Conservation (phyloP, 768 basidiomycete species). For the Coprinellus micaceus region DNA sequence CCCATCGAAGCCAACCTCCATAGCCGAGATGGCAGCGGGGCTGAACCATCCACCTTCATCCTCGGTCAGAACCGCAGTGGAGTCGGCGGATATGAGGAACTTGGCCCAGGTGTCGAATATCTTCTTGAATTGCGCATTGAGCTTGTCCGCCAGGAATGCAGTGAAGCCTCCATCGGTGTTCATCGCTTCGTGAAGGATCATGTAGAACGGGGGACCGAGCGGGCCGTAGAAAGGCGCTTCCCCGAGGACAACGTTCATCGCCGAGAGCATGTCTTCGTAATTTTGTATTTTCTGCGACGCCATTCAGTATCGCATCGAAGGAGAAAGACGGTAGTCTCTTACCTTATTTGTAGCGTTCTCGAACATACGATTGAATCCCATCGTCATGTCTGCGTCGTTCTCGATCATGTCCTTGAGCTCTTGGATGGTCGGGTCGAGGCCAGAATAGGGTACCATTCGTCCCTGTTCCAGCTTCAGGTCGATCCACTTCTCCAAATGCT, state of each 20-base stretch:
- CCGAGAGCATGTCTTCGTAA: slow-evolving; percentile 3
- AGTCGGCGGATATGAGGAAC: slow-evolving; percentile 41
- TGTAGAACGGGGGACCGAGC: slow-evolving; percentile 7
- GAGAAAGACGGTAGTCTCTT: neutral
- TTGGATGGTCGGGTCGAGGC: slow-evolving; percentile 16
- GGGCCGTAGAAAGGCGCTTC: slow-evolving; percentile 4
- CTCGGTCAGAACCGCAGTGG: slow-evolving; percentile 34
- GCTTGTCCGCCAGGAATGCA: slow-evolving; percentile 17
- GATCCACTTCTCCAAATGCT: neutral
- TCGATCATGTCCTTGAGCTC: slow-evolving; percentile 30
- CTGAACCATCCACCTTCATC: slow-evolving; percentile 43
- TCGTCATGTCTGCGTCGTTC: slow-evolving; percentile 21
- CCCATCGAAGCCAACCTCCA: slow-evolving; percentile 4
- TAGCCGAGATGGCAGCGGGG: slow-evolving; percentile 22
- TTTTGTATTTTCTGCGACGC: slow-evolving; percentile 2
- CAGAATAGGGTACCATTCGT: neutral
- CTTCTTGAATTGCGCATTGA: slow-evolving; percentile 15
- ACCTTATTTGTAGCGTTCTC: slow-evolving; percentile 4
- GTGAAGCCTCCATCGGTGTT: slow-evolving; percentile 15
- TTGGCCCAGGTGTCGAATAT: slow-evolving; percentile 45
- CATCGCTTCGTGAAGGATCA: slow-evolving; percentile 13
- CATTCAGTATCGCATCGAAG: neutral
- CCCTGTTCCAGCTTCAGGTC: neutral
- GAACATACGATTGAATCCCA: slow-evolving; percentile 35
- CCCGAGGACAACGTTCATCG: neutral